Evolutionary conservation across 1,284 basidiomycete genomes (phyloP).

Genomic region (Cerioporus squamosus): DNA sequence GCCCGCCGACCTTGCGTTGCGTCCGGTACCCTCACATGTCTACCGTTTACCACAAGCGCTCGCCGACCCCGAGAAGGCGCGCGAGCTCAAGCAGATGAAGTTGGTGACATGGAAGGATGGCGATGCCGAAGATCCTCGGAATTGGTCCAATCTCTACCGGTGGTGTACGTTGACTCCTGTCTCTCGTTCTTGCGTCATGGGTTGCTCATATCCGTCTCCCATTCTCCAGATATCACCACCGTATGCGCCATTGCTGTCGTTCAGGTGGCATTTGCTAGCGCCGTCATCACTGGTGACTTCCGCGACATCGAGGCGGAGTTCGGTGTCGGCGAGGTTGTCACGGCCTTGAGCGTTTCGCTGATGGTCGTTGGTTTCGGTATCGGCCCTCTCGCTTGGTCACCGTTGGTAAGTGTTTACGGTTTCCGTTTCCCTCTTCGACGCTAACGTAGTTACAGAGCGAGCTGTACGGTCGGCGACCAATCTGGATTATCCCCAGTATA

Average conservation of each 20-base stretch:
- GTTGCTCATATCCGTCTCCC: constrained; percentile 46
- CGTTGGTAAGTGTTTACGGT: constrained; percentile 19
- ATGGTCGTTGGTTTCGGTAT: constrained; percentile 64
- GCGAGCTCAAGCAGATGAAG: constrained; percentile 35
- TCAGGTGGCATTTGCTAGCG: constrained; percentile 60
- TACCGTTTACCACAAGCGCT: constrained; percentile 30
- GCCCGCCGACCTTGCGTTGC: constrained; percentile 30
- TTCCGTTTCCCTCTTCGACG: no score
- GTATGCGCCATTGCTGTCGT: constrained; percentile 29
- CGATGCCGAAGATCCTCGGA: constrained; percentile 68
- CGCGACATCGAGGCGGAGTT: constrained; percentile 46
- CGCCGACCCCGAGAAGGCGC: constrained; percentile 39
- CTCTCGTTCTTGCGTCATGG: constrained; percentile 37
- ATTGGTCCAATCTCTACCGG: constrained; percentile 53
- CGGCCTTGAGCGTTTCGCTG: constrained; percentile 41
- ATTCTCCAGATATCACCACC: constrained; percentile 29
- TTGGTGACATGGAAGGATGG: constrained; percentile 40
- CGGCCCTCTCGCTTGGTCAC: constrained; percentile 46
- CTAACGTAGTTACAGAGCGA: constrained; percentile 44
- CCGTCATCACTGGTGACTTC: constrained; percentile 55
- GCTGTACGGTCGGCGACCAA: constrained; percentile 60
- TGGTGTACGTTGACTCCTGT: constrained; percentile 42
- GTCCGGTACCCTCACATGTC: constrained; percentile 35
- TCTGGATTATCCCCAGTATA: constrained; percentile 51
- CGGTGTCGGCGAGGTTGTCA: constrained; percentile 53